Conservation (phyloP, 345 rosid genomes). For the Syzygium jambos region DNA sequence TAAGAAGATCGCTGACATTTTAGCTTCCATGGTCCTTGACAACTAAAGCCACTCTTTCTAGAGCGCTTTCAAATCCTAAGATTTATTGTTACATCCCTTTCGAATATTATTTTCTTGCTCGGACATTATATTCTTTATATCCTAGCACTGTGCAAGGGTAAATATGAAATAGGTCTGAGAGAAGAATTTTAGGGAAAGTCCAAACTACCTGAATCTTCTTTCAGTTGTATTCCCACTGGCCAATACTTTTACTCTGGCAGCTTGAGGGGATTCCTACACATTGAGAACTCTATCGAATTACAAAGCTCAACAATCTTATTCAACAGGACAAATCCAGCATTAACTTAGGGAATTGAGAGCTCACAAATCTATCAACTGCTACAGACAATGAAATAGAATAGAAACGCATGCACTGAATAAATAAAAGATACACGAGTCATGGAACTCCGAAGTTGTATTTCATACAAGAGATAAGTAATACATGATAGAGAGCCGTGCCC, state of each 20-base stretch:
- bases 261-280: constrained; percentile 93
- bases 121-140: background rate
- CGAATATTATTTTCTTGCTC: background rate
- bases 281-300: background rate
- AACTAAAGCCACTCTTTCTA: background rate
- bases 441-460: background rate
- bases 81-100: background rate
- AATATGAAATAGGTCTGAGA: background rate
- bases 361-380: background rate
- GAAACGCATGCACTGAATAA: background rate
- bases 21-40: background rate
- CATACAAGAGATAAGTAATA: background rate
- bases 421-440: background rate
- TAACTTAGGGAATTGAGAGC: background rate
- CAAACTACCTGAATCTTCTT: constrained; percentile 82
- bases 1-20: background rate
- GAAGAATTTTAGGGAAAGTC: background rate
- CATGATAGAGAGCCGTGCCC: background rate
- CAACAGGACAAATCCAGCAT: background rate
- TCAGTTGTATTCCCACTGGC: constrained; percentile 94
- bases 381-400: background rate
- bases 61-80: background rate
- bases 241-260: constrained; percentile 94
- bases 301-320: background rate
- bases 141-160: background rate